phyloP scores from a whole-genome alignment of 1,139 yeast genomes.

The Pichia sp. region DNA sequence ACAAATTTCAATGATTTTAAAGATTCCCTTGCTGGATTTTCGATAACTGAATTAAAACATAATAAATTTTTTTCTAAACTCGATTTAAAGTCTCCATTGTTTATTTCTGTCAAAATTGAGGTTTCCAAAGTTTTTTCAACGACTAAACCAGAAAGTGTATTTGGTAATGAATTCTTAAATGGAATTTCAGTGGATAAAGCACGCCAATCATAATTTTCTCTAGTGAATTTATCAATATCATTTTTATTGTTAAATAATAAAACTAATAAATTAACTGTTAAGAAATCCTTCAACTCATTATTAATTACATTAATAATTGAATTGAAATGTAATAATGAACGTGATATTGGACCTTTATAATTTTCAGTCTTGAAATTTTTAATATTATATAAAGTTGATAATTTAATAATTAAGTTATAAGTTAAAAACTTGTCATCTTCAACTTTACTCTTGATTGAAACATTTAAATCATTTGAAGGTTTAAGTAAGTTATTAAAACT shows the following conservation, averaged over 20 bases:
- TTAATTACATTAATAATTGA: constrained; percentile 56
- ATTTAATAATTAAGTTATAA: constrained; percentile 22
- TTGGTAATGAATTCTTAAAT: constrained; percentile 41
- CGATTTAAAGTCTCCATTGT: constrained; percentile 12
- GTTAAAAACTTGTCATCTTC: constrained; percentile 6
- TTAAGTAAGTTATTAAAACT: constrained; percentile 18
- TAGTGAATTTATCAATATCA: constrained; percentile 34
- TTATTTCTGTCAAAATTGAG: constrained; percentile 30
- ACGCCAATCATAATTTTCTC: constrained; percentile 51
- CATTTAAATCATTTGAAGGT: constrained; percentile 8
- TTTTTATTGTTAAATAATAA: constrained; percentile 47
- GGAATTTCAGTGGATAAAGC: constrained; percentile 53
- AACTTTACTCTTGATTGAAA: neutral
- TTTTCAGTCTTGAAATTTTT: constrained; percentile 15
- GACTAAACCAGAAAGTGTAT: constrained; percentile 30
- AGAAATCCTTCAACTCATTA: constrained; percentile 44
- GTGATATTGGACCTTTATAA: constrained; percentile 25
- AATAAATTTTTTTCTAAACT: constrained; percentile 1
- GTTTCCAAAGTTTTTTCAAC: constrained; percentile 29
- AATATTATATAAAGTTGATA: constrained; percentile 23
- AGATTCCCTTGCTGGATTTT: constrained; percentile 11
- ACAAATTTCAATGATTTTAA: constrained; percentile 9
- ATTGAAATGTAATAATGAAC: constrained; percentile 43
- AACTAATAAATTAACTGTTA: constrained; percentile 50
- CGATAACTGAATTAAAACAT: constrained; percentile 1